phyloP scores from a whole-genome alignment of 306 rosid genomes.

The Malus fusca region DNA sequence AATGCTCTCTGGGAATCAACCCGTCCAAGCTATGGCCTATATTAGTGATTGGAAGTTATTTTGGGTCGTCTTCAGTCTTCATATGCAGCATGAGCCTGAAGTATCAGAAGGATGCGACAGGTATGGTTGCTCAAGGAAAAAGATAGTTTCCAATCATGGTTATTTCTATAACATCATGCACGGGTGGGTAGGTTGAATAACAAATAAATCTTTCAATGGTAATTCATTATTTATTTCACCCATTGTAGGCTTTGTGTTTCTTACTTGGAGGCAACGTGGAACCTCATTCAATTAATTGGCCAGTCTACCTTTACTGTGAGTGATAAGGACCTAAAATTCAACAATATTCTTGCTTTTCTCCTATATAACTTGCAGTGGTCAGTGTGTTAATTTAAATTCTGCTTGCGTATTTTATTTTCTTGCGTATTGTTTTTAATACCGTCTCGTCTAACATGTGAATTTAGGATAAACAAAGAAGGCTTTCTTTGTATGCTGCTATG shows the following conservation, averaged over 20 bases:
- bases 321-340: conserved; percentile 6
- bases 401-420: conserved; percentile 3
- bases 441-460: conserved; percentile 13
- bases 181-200: background rate
- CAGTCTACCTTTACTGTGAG: conserved; percentile 57
- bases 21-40: conserved; percentile 70
- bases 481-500: conserved; percentile 57
- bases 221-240: background rate
- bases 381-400: conserved; percentile 6
- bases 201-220: background rate
- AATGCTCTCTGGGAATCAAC: conserved; percentile 78
- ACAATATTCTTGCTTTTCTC: background rate
- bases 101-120: conserved; percentile 65
- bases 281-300: conserved; percentile 55
- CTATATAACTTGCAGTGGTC: background rate
- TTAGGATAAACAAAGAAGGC: conserved; percentile 79
- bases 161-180: background rate
- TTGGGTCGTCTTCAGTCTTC: conserved; percentile 68
- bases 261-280: conserved; percentile 53
- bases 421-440: conserved; percentile 4
- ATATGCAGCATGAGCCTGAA: conserved; percentile 47
- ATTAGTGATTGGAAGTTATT: conserved; percentile 64
- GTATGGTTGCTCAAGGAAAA: conserved; percentile 25
- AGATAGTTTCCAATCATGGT: background rate
- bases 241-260: conserved; percentile 53